Conservation (phyloP, 495 filamentous ascomycete species). For the Acidiella bohemica region DNA sequence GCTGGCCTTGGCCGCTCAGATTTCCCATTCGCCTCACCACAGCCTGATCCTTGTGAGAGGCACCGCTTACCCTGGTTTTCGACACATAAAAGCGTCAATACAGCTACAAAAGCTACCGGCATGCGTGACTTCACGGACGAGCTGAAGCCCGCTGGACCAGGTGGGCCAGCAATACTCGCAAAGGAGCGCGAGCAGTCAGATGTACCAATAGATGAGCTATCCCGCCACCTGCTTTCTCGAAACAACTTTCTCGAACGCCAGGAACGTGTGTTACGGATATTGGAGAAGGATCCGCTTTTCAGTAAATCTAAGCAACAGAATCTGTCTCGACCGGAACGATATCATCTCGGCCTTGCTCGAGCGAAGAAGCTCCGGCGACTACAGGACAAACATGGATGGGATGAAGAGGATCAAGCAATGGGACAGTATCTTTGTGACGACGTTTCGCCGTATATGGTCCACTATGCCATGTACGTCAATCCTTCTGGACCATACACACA, state of each 20-base stretch:
- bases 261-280: conserved; percentile 27
- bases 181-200: conserved; percentile 30
- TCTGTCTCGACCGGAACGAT: conserved; percentile 34
- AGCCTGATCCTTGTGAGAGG: too few species aligned
- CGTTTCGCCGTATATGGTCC: conserved; percentile 33
- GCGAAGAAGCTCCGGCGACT: conserved; percentile 35
- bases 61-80: too few species aligned
- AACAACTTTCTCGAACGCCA: conserved; percentile 35
- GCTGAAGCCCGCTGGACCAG: conserved; percentile 30
- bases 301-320: conserved; percentile 34
- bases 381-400: conserved; percentile 31
- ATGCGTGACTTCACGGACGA: conserved; percentile 38
- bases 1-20: too few species aligned
- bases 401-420: conserved; percentile 33
- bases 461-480: conserved; percentile 28
- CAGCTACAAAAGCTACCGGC: neutral
- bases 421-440: conserved; percentile 36
- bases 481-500: too few species aligned
- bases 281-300: conserved; percentile 31
- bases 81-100: too few species aligned
- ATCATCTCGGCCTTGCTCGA: conserved; percentile 35
- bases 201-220: conserved; percentile 29
- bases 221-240: conserved; percentile 30
- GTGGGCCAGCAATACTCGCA: conserved; percentile 30
- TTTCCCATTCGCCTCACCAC: too few species aligned